Evolutionary conservation across 2,329 filamentous ascomycete species (phyloP).

Genomic region (Ophiostoma sp.): DNA sequence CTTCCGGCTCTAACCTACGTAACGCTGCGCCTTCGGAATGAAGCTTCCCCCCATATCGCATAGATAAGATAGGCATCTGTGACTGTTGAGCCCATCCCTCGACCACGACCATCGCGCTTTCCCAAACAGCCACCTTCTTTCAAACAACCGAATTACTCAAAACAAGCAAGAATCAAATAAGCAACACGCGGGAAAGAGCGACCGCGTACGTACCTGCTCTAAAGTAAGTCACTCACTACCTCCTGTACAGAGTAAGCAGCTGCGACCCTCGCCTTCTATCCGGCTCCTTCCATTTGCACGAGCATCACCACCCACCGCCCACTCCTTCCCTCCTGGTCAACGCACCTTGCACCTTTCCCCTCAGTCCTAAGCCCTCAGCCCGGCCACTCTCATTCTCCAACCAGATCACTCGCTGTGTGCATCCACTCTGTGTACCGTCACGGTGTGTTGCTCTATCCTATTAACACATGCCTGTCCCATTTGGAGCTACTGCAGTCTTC

Average conservation of each 20-base stretch:
- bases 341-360: not conserved
- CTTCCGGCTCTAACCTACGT: conserved; percentile 20
- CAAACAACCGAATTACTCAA: not conserved
- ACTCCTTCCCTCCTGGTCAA: not conserved
- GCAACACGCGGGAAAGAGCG: not conserved
- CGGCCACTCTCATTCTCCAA: conserved; percentile 3
- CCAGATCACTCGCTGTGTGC: conserved; percentile 18
- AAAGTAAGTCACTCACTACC: not conserved
- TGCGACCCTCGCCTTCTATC: not conserved
- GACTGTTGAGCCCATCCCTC: not conserved
- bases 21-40: conserved; percentile 20
- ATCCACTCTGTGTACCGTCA: conserved; percentile 14
- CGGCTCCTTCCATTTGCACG: not conserved
- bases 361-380: not conserved
- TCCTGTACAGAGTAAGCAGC: not conserved
- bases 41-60: conserved; percentile 5
- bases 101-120: conserved; percentile 1
- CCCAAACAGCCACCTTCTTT: not conserved
- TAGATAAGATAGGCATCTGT: conserved; percentile 12
- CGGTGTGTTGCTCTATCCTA: conserved; percentile 19
- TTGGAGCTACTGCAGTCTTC: conserved; percentile 25
- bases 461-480: not conserved
- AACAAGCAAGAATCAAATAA: not conserved
- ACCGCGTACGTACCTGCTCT: not conserved
- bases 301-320: not conserved